phyloP scores from a whole-genome alignment of 371 early-diverging fungal genomes.

The Mortierella sp. region DNA sequence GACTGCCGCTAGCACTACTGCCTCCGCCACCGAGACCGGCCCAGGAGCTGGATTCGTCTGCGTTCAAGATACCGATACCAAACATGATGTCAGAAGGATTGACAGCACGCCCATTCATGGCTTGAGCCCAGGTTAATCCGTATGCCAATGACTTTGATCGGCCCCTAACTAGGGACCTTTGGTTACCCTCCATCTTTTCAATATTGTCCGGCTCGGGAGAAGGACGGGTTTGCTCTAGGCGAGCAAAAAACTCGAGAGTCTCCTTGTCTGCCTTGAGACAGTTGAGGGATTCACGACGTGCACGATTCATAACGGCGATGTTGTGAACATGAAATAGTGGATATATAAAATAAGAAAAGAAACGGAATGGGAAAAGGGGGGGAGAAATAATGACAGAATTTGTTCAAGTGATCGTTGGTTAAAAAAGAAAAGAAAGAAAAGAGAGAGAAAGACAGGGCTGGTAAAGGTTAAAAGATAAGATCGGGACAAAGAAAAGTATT shows the following conservation, averaged over 20 bases:
- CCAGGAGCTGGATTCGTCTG: constrained; percentile 40
- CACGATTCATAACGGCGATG: constrained; percentile 41
- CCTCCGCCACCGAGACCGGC: background rate
- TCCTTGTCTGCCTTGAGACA: constrained; percentile 56
- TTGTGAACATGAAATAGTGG: background rate
- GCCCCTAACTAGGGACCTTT: constrained; percentile 1
- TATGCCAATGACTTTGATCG: constrained; percentile 50
- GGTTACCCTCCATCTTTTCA: constrained; percentile 6
- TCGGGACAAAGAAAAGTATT: background rate
- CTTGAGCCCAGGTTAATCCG: constrained; percentile 54
- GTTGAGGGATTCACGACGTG: constrained; percentile 56
- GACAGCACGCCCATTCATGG: constrained; percentile 48
- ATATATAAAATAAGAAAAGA: background rate
- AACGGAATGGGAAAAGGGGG: background rate
- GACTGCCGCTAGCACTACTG: background rate
- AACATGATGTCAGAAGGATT: constrained; percentile 26
- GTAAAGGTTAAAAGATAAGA: background rate
- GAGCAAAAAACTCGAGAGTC: constrained; percentile 46
- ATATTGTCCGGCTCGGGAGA: constrained; percentile 12
- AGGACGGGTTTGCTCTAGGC: constrained; percentile 43
- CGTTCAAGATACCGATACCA: constrained; percentile 34
- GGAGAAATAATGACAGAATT: background rate
- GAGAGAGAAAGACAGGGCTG: constrained; percentile 9
- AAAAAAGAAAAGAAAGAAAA: constrained; percentile 7
- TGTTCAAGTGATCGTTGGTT: too few relatives aligned